Evolutionary conservation across 2,329 filamentous ascomycete genomes (phyloP), one percentile per base, ranked within the genome.

Genomic region (Diaporthe ampelina): DNA sequence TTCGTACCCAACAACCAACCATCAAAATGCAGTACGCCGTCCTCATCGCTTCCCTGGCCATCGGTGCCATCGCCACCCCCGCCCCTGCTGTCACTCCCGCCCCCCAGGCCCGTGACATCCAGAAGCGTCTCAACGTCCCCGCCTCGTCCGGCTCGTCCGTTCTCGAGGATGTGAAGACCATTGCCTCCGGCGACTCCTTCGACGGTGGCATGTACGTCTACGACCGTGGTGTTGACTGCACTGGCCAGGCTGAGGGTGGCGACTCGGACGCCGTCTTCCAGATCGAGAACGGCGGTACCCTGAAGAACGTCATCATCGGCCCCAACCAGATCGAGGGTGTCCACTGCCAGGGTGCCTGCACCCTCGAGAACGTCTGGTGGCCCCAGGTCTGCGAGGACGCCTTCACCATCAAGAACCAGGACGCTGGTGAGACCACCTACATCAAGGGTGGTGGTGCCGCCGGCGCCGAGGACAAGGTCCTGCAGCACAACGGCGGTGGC

Each of bases 281-380:
- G 73, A 81, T 89, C 70, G 81, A 85, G 78, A 81, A 85, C 63
- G 87, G 87, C 68, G 87, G 84, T 21, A 86, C 84, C 19, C 81
- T 89, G 26, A 85, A 82, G 77, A 88, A 89, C 78, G 87, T 85
- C 78, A 86, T 89, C 78, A 87, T 88, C 72, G 86, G 88, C 35
- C 82, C 83, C n/a, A 83, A 86, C 76, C 82, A 87, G 75, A 82
- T 84, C 69, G 87, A 87, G 79, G 87, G 84, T 70, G 82, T 88
- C 43, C 86, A 88, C 80, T 88, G 86, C 80, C 79, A 84, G 72
- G 86, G 86, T 24, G 77, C 80, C 3, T 88, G 86, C 79, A 86
- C 83, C 10, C 79, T 87, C 45, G 83, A 83, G 59, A 80, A 77
- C 71, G 78, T 76, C 24, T 82, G 80, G 81, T 81, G 81, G 80